These are phyloP conservation scores for Pseudocercospora fuligena DNA, from an alignment of 2,329 filamentous ascomycete species.

Conservation along the genomic window DNA sequence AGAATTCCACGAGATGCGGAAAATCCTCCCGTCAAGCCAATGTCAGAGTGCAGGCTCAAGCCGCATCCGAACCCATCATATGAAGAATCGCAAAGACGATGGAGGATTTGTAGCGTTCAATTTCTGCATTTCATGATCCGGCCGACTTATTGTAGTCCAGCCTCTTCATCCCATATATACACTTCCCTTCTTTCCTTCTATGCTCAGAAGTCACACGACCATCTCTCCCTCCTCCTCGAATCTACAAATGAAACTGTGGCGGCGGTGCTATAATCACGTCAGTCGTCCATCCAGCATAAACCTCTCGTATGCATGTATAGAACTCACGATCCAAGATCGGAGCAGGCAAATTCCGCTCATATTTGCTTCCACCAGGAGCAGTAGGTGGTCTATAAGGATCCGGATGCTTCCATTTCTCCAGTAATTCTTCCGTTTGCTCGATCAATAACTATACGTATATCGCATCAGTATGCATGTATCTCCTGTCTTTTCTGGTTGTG, in stretches of 20 bases:
- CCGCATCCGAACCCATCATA: not conserved
- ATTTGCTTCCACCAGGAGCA: slow-evolving; percentile 95
- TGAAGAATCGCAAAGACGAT: not conserved
- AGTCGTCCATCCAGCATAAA: slow-evolving; percentile 1
- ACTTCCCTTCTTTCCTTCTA: slow-evolving; percentile 18
- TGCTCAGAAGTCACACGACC: slow-evolving; percentile 16
- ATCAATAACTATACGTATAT: slow-evolving; percentile 68
- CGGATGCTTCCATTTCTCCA: slow-evolving; percentile 96
- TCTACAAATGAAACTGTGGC: slow-evolving; percentile 50
- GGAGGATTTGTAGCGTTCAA: not conserved
- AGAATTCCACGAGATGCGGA: not conserved
- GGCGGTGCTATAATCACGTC: slow-evolving; percentile 51
- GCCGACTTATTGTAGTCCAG: not conserved
- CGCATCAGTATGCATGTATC: slow-evolving; percentile 1
- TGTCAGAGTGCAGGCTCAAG: too few species aligned
- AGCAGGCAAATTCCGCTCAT: slow-evolving; percentile 86
- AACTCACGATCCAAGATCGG: slow-evolving; percentile 79
- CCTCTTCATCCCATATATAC: slow-evolving; percentile 30
- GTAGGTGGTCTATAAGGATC: slow-evolving; percentile 90
- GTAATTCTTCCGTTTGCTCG: slow-evolving; percentile 82
- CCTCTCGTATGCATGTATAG: not conserved
- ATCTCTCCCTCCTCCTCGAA: slow-evolving; percentile 20
- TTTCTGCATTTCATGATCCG: slow-evolving; percentile 1
- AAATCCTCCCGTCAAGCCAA: not conserved
- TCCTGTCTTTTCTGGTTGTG: not conserved